Evolutionary conservation across 345 rosid genomes (phyloP).

Genomic region (Linum usitatissimum): DNA sequence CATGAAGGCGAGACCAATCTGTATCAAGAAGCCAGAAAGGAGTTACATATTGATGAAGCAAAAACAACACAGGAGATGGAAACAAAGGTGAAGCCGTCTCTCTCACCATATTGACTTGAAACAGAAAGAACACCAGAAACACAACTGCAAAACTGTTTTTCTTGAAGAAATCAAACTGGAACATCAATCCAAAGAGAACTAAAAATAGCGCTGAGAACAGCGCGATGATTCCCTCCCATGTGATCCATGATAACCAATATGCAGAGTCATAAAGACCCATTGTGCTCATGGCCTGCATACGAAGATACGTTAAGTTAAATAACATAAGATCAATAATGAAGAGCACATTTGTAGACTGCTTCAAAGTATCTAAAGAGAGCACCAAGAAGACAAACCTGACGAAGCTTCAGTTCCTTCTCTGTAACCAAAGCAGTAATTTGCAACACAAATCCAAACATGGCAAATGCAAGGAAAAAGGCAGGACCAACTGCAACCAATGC

Average conservation of each 20-base stretch:
- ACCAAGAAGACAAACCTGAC: slow-evolving; percentile 46
- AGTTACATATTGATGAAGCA: slow-evolving; percentile 10
- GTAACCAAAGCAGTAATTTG: slow-evolving; percentile 62
- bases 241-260: slow-evolving; percentile 82
- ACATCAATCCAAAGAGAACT: slow-evolving; percentile 86
- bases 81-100: neutral
- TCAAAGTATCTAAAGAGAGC: slow-evolving; percentile 2
- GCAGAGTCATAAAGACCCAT: slow-evolving; percentile 88
- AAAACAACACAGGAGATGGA: neutral
- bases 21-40: slow-evolving; percentile 16
- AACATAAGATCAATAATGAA: neutral
- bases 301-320: slow-evolving; percentile 3
- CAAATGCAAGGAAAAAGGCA: slow-evolving; percentile 74
- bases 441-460: slow-evolving; percentile 84
- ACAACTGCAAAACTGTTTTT: slow-evolving; percentile 65
- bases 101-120: slow-evolving; percentile 77
- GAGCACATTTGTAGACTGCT: neutral
- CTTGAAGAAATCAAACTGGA: slow-evolving; percentile 82
- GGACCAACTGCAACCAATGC: slow-evolving; percentile 50
- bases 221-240: slow-evolving; percentile 65
- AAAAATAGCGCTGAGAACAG: slow-evolving; percentile 62
- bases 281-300: slow-evolving; percentile 66
- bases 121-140: slow-evolving; percentile 71
- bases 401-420: slow-evolving; percentile 95
- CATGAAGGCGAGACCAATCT: slow-evolving; percentile 82